Evolutionary conservation across 2,329 filamentous ascomycete genomes (phyloP).

Genomic region (Trichoderma sp.): DNA sequence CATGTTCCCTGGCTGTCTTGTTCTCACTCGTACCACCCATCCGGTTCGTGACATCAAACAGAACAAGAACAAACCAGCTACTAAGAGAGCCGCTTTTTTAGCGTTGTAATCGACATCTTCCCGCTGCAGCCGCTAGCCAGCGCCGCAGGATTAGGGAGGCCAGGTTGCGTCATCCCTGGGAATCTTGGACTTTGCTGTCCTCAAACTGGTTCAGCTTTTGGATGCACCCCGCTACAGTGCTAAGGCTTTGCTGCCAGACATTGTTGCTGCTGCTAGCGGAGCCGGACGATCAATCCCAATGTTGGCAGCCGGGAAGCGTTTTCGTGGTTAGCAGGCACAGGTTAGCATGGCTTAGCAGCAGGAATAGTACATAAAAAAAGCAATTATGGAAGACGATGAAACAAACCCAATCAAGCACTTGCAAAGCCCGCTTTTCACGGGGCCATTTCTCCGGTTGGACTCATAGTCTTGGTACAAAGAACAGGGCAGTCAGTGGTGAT

Average conservation of each 20-base stretch:
- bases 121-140: slow-evolving; percentile 13
- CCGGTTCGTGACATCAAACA: neutral
- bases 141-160: slow-evolving; percentile 1
- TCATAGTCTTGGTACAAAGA: neutral
- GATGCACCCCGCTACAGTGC: neutral
- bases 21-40: neutral
- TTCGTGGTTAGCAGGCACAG: neutral
- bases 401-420: slow-evolving; percentile 17
- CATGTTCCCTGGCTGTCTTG: too few relatives aligned
- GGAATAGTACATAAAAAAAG: neutral
- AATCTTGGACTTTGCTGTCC: neutral
- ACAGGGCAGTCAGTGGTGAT: neutral
- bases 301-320: neutral
- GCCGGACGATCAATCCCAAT: neutral
- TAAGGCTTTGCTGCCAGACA: neutral
- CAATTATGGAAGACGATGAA: neutral
- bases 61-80: neutral
- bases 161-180: slow-evolving; percentile 13
- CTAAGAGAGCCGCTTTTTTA: slow-evolving; percentile 9
- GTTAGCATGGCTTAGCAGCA: neutral
- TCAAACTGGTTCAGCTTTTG: neutral
- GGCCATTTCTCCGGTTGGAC: slow-evolving; percentile 23
- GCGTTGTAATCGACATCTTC: neutral
- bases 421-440: slow-evolving; percentile 26
- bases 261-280: slow-evolving; percentile 5